Evolutionary conservation across 2,329 filamentous ascomycete genomes (phyloP), one percentile per base, ranked within the genome.

Genomic region (Pseudogymnoascus sp.): DNA sequence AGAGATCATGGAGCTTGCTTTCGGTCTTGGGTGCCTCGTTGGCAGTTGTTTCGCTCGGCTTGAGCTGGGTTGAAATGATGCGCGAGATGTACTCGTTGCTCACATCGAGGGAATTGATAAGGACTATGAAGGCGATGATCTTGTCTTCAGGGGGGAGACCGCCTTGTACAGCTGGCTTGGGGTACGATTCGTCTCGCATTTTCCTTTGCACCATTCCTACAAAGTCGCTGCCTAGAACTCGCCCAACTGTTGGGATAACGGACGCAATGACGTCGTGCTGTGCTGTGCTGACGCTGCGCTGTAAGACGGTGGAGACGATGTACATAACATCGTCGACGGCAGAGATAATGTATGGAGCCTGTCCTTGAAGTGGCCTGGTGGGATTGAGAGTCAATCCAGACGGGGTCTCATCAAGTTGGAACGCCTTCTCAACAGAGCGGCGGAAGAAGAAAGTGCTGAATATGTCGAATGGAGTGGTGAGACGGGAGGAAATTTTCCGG

Each of bases 291-390:
- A 97, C 80, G 0, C 91, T 90, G 67, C 93, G 88, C 67, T 96
- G 89, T 7, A 97, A 81, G 35, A 97, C 89, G 60, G 93, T 88
- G 73, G 96, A 96, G 73, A 96, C 90, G 70, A 99, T 97, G 76
- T 97, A 99, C 93, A 99, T 97, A 72, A 97, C 92, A 77, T 97
- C 95, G 78, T 99, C 95, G 7, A 99, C 93, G 0, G 93, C 93
- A 1, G 93, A 92, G 46, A 95, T 93, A 70, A 99, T 96, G 72
- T 91, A 96, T 0, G 95, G 95, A 2, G 91, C 84, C 69, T 92
- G 91, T 64, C 87, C 84, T 61, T 88, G 85, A 46, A 96, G 80
- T 3, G 88, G 81, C 71, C 83, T 89, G 70, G 83, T 87, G 44
- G 88, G 80, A 71, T 88, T 91, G 35, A 99, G 80, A 0, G 90